phyloP scores from a whole-genome alignment of 192 early-diverging fungal species.

The Mortierella alpina region DNA sequence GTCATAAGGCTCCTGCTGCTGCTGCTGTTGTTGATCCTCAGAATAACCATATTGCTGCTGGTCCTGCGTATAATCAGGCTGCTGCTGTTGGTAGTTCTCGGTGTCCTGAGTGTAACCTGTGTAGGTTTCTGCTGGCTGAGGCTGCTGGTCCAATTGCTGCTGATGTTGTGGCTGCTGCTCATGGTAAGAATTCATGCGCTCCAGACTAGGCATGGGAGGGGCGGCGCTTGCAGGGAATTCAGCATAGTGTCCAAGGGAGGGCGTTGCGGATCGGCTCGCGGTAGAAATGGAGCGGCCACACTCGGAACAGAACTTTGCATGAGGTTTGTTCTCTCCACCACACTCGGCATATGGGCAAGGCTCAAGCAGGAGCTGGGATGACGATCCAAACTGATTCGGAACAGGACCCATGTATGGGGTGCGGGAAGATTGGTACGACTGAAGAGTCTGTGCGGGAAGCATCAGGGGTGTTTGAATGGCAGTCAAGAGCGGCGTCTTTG shows the following conservation, averaged over 20 bases:
- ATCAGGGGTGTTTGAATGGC: slow-evolving; percentile 52
- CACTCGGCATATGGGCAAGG: slow-evolving; percentile 62
- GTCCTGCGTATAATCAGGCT: slow-evolving; percentile 10
- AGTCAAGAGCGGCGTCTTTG: slow-evolving; percentile 45
- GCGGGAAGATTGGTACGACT: slow-evolving; percentile 25
- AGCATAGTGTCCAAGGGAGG: slow-evolving; percentile 30
- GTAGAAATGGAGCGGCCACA: slow-evolving; percentile 62
- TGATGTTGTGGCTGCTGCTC: slow-evolving; percentile 12
- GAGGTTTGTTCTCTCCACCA: slow-evolving; percentile 63
- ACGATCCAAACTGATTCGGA: slow-evolving; percentile 26
- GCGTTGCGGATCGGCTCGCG: slow-evolving; percentile 55
- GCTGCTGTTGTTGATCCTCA: slow-evolving; percentile 3
- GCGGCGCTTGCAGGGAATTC: slow-evolving; percentile 16
- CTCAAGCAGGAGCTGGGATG: slow-evolving; percentile 32
- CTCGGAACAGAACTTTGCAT: slow-evolving; percentile 70
- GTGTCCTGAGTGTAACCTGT: not conserved
- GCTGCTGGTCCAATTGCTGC: not conserved
- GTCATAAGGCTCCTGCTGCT: slow-evolving; percentile 16
- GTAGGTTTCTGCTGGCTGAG: not conserved
- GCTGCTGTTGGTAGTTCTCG: not conserved
- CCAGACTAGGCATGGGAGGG: slow-evolving; percentile 34
- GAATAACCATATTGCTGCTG: slow-evolving; percentile 15
- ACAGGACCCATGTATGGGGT: slow-evolving; percentile 48
- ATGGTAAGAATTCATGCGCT: slow-evolving; percentile 34
- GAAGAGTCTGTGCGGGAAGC: slow-evolving; percentile 43